Conservation (phyloP, 192 early-diverging fungal genomes). For the Fimicolochytrium jonesii region DNA sequence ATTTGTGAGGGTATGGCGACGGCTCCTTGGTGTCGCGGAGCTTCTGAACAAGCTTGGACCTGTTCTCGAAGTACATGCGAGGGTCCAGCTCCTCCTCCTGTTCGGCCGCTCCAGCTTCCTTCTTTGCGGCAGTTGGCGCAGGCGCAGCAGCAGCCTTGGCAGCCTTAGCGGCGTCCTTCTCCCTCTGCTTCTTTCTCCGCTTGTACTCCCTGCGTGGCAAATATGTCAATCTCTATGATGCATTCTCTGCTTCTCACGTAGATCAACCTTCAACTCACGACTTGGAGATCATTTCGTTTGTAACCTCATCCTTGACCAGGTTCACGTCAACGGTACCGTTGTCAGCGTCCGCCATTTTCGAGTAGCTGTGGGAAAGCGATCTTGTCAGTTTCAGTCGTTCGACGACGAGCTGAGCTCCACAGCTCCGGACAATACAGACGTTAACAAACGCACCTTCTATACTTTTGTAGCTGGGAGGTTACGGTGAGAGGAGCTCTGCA, state of each 20-base stretch:
- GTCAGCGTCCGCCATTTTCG: not conserved
- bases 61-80: conserved; percentile 92
- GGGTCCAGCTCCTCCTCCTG: conserved; percentile 80
- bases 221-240: no score
- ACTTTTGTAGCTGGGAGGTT: no score
- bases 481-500: no score
- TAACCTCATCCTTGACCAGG: conserved; percentile 66
- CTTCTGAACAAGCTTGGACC: conserved; percentile 77
- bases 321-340: conserved; percentile 3
- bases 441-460: no score
- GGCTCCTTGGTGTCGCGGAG: conserved; percentile 77
- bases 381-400: no score
- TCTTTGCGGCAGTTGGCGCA: conserved; percentile 53
- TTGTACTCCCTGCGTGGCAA: conserved; percentile 88
- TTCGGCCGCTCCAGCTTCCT: conserved; percentile 43
- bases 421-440: no score
- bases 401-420: no score
- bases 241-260: no score
- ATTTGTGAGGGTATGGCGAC: conserved; percentile 98
- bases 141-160: conserved; percentile 36
- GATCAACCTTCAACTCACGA: no score
- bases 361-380: no score
- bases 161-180: conserved; percentile 82
- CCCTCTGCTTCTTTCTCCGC: conserved; percentile 80
- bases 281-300: conserved; percentile 95